Base-by-base conservation (phyloP, 768 basidiomycete species). In the Leccinellum luteum region DNA sequence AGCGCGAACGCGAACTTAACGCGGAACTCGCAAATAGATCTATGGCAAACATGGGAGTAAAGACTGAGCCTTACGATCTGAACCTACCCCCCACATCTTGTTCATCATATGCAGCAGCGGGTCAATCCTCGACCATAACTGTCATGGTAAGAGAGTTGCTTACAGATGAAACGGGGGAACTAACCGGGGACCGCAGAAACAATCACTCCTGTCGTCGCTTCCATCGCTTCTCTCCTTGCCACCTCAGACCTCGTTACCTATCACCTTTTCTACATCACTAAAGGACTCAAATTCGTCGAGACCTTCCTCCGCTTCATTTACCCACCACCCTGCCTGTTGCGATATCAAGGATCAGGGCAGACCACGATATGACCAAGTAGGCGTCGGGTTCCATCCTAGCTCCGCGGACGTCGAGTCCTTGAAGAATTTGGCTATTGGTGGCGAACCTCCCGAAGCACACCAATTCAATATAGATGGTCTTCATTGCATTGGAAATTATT, bases 191-290 rank as follows among this genome's bases (percentile, higher is more conserved):
- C 15, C n/a, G 25, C 44, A 67, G 76, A 75, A 74, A 56, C 77
- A 90, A 84, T 87, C 89, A 64, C 80, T 92, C 48, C 79, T 91
- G 45, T 91, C 88, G 64, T 87, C 88, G 3, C 79, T 92, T 27
- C 90, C 90, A 15, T 82, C 85, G 21, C 79, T 92, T 45, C 79
- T 91, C 53, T 85, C 89, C 21, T 77, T 89, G 74, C 81, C 86
- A 51, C 74, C 83, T 60, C 83, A 85, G 59, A 75, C 79, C 21
- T 64, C 81, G 25, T 64, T 84, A 13, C 83, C 84, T 50, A 78
- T 82, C 48, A 78, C 78, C 60, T 84, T 87, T 68, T 79, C 82
- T 25, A 71, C 84, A 56, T 81, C 86, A 25, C 72, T 78, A 28
- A 74, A 82, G 14, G 60, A 65, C 45, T 59, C 70, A 19, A 59